Percentiles rank a stretch among this genome's conserved stretches.
phyloP scores from a whole-genome alignment of 75 land plant genomes.

The Cupressus sempervirens region DNA sequence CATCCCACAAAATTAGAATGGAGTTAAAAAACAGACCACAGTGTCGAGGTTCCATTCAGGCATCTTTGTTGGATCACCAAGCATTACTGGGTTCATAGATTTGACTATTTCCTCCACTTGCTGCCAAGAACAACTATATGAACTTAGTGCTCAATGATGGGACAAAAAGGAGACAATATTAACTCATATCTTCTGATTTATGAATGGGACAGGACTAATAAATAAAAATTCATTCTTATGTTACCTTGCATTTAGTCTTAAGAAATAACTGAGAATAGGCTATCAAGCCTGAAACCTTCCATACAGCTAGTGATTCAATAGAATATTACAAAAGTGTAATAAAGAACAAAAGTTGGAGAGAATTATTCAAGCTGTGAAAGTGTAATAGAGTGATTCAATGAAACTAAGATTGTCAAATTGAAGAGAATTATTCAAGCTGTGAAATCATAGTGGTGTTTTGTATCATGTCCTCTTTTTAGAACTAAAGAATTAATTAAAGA shows the following conservation, averaged over 20 bases:
- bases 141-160: background rate
- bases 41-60: background rate
- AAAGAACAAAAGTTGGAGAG: background rate
- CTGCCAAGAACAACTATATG: conserved; percentile 16
- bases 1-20: background rate
- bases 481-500: too few relatives aligned
- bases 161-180: background rate
- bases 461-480: too few relatives aligned
- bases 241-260: background rate
- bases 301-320: background rate
- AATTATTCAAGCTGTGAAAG: background rate
- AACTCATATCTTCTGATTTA: background rate
- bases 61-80: conserved; percentile 39
- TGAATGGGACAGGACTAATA: background rate
- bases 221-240: background rate
- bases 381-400: too few relatives aligned
- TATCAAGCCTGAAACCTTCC: background rate
- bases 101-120: conserved; percentile 55
- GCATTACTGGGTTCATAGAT: conserved; percentile 51
- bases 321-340: background rate
- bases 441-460: background rate
- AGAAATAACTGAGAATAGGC: background rate
- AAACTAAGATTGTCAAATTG: background rate
- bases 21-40: background rate
- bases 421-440: background rate